Evolutionary conservation across 2,329 filamentous ascomycete genomes (phyloP).

Genomic region (Trichocomaceae sp.): DNA sequence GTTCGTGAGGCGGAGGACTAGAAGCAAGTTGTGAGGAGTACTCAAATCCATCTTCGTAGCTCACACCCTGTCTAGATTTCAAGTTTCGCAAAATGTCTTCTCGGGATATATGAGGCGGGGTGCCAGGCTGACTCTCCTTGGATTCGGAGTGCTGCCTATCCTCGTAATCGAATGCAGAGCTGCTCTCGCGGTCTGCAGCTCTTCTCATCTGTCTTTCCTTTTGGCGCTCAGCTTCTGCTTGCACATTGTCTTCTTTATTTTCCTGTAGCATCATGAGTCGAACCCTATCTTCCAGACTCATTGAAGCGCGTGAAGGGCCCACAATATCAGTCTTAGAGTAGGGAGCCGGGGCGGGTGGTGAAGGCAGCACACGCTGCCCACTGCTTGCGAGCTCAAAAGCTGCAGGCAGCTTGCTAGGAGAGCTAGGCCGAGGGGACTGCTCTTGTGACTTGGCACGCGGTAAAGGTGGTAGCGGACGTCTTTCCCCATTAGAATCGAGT

Average conservation of each 20-base stretch:
- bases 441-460: constrained; percentile 47
- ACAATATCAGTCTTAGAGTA: constrained; percentile 71
- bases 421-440: constrained; percentile 44
- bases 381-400: constrained; percentile 62
- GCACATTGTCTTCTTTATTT: constrained; percentile 51
- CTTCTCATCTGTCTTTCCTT: constrained; percentile 63
- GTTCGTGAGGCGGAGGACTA: constrained; percentile 51
- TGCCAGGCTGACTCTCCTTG: constrained; percentile 46
- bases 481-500: constrained; percentile 68
- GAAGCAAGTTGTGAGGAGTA: constrained; percentile 54
- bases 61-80: constrained; percentile 55
- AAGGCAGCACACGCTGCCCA: constrained; percentile 62
- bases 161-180: constrained; percentile 9
- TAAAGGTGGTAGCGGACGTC: constrained; percentile 78
- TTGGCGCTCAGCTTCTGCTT: constrained; percentile 56
- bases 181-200: constrained; percentile 35
- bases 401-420: constrained; percentile 59
- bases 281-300: constrained; percentile 79
- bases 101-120: constrained; percentile 72
- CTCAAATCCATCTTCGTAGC: constrained; percentile 58
- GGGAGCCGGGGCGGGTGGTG: constrained; percentile 61
- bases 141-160: constrained; percentile 20
- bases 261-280: constrained; percentile 79
- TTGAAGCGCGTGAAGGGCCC: constrained; percentile 65
- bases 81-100: constrained; percentile 90